Percentiles rank a stretch among this genome's conserved stretches.
These are phyloP conservation scores for Chrysanthemum seticuspe DNA, from an alignment of 129 eudicot species.

Conservation along the genomic window DNA sequence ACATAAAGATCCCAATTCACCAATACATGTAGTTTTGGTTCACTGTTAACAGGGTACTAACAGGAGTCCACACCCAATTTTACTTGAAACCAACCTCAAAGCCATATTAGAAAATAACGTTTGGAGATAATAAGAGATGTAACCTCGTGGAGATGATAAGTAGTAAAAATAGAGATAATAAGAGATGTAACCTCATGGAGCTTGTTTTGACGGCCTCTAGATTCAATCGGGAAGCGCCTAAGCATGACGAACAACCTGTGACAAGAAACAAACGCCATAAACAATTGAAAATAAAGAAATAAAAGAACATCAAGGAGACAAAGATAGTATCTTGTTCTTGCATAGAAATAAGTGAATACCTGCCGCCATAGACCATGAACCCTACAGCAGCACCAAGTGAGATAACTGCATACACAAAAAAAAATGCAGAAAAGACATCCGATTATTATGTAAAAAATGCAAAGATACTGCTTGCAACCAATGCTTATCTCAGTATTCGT, in stretches of 20 bases:
- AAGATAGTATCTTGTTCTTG: background rate
- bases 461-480: too few species aligned
- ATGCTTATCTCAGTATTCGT: background rate
- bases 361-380: conserved; percentile 76
- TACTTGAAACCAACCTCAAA: too few species aligned
- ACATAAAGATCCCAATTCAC: too few species aligned
- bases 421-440: background rate
- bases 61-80: too few species aligned
- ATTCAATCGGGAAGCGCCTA: conserved; percentile 73
- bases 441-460: background rate
- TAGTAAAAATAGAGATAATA: background rate
- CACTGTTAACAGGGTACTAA: too few species aligned
- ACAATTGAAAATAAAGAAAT: background rate
- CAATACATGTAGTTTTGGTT: too few species aligned
- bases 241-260: conserved; percentile 68
- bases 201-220: conserved; percentile 73
- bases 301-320: background rate
- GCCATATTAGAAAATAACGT: too few species aligned
- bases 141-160: background rate
- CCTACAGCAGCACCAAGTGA: conserved; percentile 75
- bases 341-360: conserved; percentile 34
- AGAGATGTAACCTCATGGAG: conserved; percentile 57
- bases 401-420: conserved; percentile 47
- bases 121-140: too few species aligned
- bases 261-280: conserved; percentile 4